Evolutionary conservation across 225 moss, liverwort and hornwort genomes (phyloP).

Genomic region (Pseudoscleropodium purum): DNA sequence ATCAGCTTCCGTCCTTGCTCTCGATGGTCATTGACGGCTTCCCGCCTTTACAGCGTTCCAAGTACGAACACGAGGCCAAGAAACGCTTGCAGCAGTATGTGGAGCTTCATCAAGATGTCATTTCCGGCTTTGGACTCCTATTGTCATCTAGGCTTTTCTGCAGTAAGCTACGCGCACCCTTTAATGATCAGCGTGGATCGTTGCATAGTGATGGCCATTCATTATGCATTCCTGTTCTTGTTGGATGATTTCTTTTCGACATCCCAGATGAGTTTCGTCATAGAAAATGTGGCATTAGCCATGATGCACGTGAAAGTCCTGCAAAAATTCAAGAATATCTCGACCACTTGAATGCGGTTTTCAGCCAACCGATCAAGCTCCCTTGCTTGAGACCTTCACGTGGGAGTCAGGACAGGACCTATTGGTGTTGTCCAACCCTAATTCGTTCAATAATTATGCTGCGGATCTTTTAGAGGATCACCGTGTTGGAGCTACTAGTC

Average conservation of each 20-base stretch:
- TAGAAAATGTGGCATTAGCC: background rate
- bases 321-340: background rate
- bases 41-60: background rate
- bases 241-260: background rate
- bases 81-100: background rate
- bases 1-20: no score
- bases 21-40: background rate
- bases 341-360: background rate
- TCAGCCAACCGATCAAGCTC: background rate
- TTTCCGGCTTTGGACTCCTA: background rate
- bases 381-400: background rate
- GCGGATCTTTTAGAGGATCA: rapidly evolving
- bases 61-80: background rate
- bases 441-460: background rate
- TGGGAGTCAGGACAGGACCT: background rate
- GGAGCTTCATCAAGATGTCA: background rate
- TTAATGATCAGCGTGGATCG: background rate
- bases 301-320: background rate
- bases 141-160: background rate
- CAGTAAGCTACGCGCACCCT: background rate
- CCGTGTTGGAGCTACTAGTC: rapidly evolving
- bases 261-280: background rate
- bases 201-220: background rate
- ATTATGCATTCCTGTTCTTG: background rate
- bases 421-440: background rate